A percentile compares a stretch with the other conserved stretches of the same genome.
These are phyloP conservation scores for Anisodus acutangulus DNA, from an alignment of 257 asterid genomes.

Conservation along the genomic window DNA sequence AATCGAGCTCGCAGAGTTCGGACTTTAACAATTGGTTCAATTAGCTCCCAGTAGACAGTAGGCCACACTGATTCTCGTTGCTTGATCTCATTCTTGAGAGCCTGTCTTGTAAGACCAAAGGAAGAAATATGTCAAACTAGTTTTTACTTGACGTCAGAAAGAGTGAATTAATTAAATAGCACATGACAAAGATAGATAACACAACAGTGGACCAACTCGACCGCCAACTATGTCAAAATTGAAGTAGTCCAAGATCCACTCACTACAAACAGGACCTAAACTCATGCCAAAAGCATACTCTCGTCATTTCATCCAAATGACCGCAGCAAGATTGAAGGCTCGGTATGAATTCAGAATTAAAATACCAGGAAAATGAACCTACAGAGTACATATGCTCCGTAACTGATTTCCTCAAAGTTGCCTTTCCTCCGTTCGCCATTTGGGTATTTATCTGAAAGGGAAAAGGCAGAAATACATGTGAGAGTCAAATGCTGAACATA, in stretches of 20 bases:
- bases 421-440: constrained; percentile 87
- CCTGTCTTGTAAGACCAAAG: constrained; percentile 54
- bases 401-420: constrained; percentile 68
- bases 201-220: neutral
- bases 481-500: constrained; percentile 16
- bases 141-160: constrained; percentile 27
- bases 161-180: neutral
- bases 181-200: neutral
- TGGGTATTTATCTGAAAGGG: constrained; percentile 71
- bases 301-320: neutral
- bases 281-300: constrained; percentile 16
- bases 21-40: constrained; percentile 73
- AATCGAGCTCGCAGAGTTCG: constrained; percentile 93
- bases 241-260: neutral
- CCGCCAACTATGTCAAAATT: neutral
- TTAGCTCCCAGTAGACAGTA: constrained; percentile 77
- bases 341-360: neutral
- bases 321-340: constrained; percentile 18
- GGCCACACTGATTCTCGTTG: constrained; percentile 79
- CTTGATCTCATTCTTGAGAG: constrained; percentile 94
- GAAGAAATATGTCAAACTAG: constrained; percentile 32
- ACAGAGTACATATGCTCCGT: constrained; percentile 95
- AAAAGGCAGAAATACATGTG: neutral
- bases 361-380: constrained; percentile 45
- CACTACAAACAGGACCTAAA: constrained; percentile 2